Evolutionary conservation across 78 protist genomes (phyloP).

Genomic region (Dictyostelium intermedium): DNA sequence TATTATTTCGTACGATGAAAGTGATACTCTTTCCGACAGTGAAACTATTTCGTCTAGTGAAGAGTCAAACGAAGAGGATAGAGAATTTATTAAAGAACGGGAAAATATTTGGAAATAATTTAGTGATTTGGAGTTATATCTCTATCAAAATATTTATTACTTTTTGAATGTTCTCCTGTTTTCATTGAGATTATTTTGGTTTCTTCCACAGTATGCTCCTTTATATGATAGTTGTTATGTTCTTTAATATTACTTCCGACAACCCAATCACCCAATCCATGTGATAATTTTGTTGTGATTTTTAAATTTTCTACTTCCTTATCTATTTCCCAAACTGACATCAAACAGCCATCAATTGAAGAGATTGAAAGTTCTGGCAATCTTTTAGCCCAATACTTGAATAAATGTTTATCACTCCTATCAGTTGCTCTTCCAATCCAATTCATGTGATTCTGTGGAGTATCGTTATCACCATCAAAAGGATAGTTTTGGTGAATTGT

Average conservation of each 20-base stretch:
- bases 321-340: not conserved
- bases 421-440: not conserved
- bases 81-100: too few species aligned
- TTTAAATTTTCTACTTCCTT: too few species aligned
- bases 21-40: too few species aligned
- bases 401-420: not conserved
- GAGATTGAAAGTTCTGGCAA: not conserved
- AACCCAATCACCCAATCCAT: not conserved
- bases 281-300: not conserved
- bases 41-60: too few species aligned
- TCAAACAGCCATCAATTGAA: not conserved
- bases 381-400: not conserved
- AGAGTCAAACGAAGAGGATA: too few species aligned
- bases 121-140: too few species aligned
- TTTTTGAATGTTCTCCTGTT: too few species aligned
- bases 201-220: too few species aligned
- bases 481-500: not conserved
- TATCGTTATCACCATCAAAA: not conserved
- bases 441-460: not conserved
- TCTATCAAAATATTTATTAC: too few species aligned
- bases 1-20: too few species aligned
- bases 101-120: too few species aligned
- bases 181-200: too few species aligned
- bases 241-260: not conserved
- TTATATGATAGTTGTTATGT: not conserved